Evolutionary conservation across 257 asterid species (phyloP).

Genomic region (Henckelia pumila): DNA sequence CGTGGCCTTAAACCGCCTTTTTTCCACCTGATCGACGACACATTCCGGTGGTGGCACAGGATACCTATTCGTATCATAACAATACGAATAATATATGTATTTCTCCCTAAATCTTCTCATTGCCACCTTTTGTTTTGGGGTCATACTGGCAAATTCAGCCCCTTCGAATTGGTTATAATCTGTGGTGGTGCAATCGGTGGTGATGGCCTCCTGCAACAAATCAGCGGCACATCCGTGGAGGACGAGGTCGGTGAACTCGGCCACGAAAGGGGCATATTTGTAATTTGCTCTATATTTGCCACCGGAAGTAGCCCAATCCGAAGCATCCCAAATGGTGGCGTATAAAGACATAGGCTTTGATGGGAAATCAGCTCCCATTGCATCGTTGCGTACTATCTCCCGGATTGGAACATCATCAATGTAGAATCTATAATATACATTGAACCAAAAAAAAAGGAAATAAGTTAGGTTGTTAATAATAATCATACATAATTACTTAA

Average conservation of each 20-base stretch:
- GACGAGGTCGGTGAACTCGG: slow-evolving; percentile 69
- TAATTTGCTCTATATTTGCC: slow-evolving; percentile 74
- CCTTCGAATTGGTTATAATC: slow-evolving; percentile 30
- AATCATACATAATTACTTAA: too few species aligned
- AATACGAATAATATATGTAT: slow-evolving; percentile 74
- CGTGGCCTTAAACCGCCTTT: slow-evolving; percentile 49
- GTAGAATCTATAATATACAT: slow-evolving; percentile 54
- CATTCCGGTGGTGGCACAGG: slow-evolving; percentile 66
- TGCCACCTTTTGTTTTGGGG: slow-evolving; percentile 45
- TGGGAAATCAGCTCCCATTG: slow-evolving; percentile 87
- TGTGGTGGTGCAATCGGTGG: slow-evolving; percentile 25
- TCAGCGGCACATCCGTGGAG: slow-evolving; percentile 73
- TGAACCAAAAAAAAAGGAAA: neutral
- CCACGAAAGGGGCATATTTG: slow-evolving; percentile 85
- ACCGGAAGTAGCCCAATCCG: slow-evolving; percentile 97
- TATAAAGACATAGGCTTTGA: slow-evolving; percentile 85
- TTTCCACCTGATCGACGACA: slow-evolving; percentile 47
- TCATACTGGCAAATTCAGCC: slow-evolving; percentile 40
- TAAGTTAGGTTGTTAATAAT: neutral
- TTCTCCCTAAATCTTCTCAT: slow-evolving; percentile 61
- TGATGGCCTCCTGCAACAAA: slow-evolving; percentile 58
- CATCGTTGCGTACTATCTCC: slow-evolving; percentile 57
- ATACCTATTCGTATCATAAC: slow-evolving; percentile 65
- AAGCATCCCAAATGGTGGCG: slow-evolving; percentile 97
- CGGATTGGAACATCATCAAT: slow-evolving; percentile 81